phyloP scores from a whole-genome alignment of 2,329 filamentous ascomycete genomes.

The Aureobasidium melanogenum region DNA sequence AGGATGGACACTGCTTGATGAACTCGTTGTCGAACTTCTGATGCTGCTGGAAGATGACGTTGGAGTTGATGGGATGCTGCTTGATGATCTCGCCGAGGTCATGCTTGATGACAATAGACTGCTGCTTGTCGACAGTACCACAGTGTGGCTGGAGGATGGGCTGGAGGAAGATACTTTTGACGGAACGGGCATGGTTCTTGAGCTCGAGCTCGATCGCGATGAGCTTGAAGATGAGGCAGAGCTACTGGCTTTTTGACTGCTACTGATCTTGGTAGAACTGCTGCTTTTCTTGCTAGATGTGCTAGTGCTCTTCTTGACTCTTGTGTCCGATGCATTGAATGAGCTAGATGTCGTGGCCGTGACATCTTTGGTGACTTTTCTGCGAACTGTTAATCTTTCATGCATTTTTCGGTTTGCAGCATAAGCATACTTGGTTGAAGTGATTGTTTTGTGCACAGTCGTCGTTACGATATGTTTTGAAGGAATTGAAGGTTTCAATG shows the following conservation, averaged over 20 bases:
- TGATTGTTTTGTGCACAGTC: neutral
- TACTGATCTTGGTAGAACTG: neutral
- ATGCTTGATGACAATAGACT: neutral
- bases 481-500: neutral
- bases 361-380: neutral
- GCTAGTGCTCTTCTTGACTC: neutral
- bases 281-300: neutral
- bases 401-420: neutral
- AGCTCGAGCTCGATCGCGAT: neutral
- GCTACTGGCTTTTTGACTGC: neutral
- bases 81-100: neutral
- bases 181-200: no score
- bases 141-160: neutral
- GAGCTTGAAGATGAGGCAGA: neutral
- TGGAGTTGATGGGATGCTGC: neutral
- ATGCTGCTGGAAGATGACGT: neutral
- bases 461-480: neutral
- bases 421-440: neutral
- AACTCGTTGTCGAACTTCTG: neutral
- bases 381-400: neutral
- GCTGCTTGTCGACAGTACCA: neutral
- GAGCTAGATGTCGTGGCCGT: neutral
- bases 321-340: neutral
- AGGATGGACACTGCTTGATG: neutral
- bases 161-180: no score